These are phyloP conservation scores for Microascus cirrosus DNA, from an alignment of 2,329 filamentous ascomycete genomes.

Conservation along the genomic window DNA sequence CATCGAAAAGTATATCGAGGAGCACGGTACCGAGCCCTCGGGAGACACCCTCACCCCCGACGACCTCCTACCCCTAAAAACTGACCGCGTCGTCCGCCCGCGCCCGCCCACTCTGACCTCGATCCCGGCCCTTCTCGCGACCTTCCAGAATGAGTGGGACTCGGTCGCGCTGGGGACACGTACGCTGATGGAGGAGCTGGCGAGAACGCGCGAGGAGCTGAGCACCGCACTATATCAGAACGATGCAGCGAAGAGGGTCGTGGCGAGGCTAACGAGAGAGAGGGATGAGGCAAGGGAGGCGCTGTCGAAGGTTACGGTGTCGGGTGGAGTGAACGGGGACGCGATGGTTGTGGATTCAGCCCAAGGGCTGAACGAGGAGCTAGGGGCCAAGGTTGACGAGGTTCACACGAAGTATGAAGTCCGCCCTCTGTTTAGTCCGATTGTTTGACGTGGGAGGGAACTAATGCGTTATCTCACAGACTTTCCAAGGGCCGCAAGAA, in stretches of 20 bases:
- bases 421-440: not conserved
- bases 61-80: slow-evolving; percentile 81
- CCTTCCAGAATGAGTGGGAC: slow-evolving; percentile 99
- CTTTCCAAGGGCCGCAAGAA: slow-evolving; percentile 84
- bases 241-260: slow-evolving; percentile 91
- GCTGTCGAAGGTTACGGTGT: slow-evolving; percentile 72
- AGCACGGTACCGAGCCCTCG: slow-evolving; percentile 87
- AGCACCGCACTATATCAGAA: slow-evolving; percentile 92
- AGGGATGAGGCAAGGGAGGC: slow-evolving; percentile 86
- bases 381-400: slow-evolving; percentile 65
- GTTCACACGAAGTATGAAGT: slow-evolving; percentile 64
- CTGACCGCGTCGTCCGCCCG: slow-evolving; percentile 72
- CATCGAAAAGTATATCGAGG: slow-evolving; percentile 87
- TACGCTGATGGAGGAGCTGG: slow-evolving; percentile 78
- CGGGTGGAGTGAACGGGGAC: slow-evolving; percentile 53
- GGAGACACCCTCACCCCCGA: slow-evolving; percentile 74
- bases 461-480: slow-evolving; percentile 30
- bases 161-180: slow-evolving; percentile 84
- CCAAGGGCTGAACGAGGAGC: slow-evolving; percentile 59
- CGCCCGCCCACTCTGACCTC: slow-evolving; percentile 90
- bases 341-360: slow-evolving; percentile 82
- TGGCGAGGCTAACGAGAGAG: slow-evolving; percentile 82
- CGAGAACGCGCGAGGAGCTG: slow-evolving; percentile 85
- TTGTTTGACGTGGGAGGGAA: not conserved
- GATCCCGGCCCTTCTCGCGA: slow-evolving; percentile 83